Conservation (phyloP, 768 basidiomycete species). For the Leccinum disarticulatum region DNA sequence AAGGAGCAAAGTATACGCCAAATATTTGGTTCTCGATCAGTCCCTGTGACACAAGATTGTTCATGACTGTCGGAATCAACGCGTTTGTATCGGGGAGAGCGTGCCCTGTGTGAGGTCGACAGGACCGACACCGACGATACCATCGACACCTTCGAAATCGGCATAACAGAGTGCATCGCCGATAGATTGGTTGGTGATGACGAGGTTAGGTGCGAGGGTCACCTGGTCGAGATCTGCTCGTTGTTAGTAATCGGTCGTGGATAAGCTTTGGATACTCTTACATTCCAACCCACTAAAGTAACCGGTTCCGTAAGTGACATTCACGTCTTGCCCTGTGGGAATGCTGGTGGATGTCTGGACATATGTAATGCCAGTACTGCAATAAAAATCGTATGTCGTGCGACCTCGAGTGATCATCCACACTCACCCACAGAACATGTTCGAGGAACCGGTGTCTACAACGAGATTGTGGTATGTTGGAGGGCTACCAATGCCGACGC, state of each 20-base stretch:
- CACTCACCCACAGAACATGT: constrained; percentile 27
- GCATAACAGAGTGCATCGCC: constrained; percentile 23
- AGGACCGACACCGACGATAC: constrained; percentile 27
- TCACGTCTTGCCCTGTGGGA: constrained; percentile 23
- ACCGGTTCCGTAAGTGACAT: constrained; percentile 13
- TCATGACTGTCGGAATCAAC: constrained; percentile 19
- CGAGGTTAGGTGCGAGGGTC: constrained; percentile 24
- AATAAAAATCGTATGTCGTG: not conserved
- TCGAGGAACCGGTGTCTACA: constrained; percentile 35
- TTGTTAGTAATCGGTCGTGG: not conserved
- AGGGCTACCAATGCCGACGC: constrained; percentile 29
- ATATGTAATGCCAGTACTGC: constrained; percentile 22
- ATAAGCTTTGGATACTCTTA: not conserved
- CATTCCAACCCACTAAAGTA: constrained; percentile 38
- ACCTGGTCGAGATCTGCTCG: constrained; percentile 26
- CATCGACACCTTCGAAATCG: constrained; percentile 21
- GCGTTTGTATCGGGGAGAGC: not conserved
- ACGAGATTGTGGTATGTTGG: constrained; percentile 29
- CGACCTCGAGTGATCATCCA: not conserved
- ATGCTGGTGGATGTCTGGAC: constrained; percentile 23
- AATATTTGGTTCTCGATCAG: constrained; percentile 15
- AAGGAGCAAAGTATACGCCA: constrained; percentile 22
- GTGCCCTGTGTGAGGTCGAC: constrained; percentile 2
- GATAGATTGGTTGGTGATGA: constrained; percentile 31
- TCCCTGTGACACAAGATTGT: constrained; percentile 19